Conservation (phyloP, 1,284 basidiomycete species). For the Serendipita sp. region DNA sequence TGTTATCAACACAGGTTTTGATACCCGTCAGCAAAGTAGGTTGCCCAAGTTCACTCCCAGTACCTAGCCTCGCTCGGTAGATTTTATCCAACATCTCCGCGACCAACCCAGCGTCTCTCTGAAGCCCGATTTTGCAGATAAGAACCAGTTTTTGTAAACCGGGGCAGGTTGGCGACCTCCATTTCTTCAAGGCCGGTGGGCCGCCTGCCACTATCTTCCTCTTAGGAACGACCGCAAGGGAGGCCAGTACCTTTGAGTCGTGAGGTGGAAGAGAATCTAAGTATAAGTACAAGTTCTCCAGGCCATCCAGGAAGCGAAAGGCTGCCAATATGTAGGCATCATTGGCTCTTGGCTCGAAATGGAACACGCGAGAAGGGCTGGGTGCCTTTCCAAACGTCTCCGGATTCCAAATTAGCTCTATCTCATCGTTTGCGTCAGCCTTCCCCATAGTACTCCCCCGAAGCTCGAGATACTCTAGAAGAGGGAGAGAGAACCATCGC, state of each 20-base stretch:
- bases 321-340: background rate
- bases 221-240: background rate
- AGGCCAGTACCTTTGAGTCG: background rate
- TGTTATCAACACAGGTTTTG: too few relatives aligned
- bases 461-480: background rate
- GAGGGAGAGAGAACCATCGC: background rate
- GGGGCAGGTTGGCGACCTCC: background rate
- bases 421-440: background rate
- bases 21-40: too few relatives aligned
- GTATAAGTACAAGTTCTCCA: background rate
- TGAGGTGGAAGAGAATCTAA: background rate
- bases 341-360: background rate
- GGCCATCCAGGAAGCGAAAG: background rate
- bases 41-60: background rate
- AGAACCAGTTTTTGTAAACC: background rate
- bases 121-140: background rate
- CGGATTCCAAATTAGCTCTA: slow-evolving; percentile 1
- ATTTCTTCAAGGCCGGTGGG: background rate
- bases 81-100: background rate
- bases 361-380: background rate
- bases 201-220: background rate
- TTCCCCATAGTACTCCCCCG: background rate
- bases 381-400: background rate
- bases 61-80: background rate
- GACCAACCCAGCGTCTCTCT: background rate